Evolutionary conservation across 2,329 filamentous ascomycete genomes (phyloP), one percentile per base, ranked within the genome.

Genomic region (Penicillium sp.): DNA sequence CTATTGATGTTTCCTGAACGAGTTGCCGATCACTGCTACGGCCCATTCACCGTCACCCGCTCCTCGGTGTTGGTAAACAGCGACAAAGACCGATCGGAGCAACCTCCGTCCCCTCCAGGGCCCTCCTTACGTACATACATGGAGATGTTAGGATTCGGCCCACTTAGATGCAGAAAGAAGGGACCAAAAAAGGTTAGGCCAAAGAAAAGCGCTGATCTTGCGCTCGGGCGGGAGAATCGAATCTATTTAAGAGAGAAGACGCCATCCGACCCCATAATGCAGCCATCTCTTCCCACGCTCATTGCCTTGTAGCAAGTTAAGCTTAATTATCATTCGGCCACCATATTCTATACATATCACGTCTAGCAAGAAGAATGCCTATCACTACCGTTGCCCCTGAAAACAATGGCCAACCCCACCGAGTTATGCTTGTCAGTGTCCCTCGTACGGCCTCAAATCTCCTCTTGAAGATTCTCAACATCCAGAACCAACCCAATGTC

Each of bases 391-490:
- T 6, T 13, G 4, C 15, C 3, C 31, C 15, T 1, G 10, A 27
- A 25, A 23, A 42, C 7, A 17, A 39, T 3, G 27, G 27, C 21
- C 6, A n/a, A 19, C 45, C 55, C 7, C 51, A 35, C 15, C 55
- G 42, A n/a, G 21, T 61, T 10, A 44, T 57, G 4, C 53, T 62
- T 27, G 25, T 60, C 49, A 59, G 59, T 41, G 13, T 52, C 10
- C 57, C 59, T 6, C 62, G 62, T 47, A 63, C 62, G 1, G 61
- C 61, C 15, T 64, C 62, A 2, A 59, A 63, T 35, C 56, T 64
- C 5, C 54, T 64, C 25, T 2, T 63, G 38, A 63, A 60, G 12
- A 47, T 64, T 19, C 49, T 64, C 33, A 49, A 56, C 33, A 42
- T 64, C 45, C 25, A 39, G 6, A 57, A 63, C 36, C 62, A 63